Conservation (phyloP, 2,329 filamentous ascomycete species). For the Penicillium olsonii region DNA sequence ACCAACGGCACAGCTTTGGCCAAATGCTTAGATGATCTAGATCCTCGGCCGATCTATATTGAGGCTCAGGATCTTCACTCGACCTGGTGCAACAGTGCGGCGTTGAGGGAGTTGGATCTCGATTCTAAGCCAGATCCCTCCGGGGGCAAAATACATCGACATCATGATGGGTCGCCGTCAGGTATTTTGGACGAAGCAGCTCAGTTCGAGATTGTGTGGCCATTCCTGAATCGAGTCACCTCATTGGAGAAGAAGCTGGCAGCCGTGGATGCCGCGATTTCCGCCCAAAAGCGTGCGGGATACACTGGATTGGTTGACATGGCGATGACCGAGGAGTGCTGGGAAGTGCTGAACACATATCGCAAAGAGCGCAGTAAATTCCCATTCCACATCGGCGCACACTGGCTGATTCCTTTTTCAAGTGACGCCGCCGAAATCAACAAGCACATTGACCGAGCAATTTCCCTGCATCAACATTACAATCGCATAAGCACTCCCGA, state of each 20-base stretch:
- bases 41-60: conserved; percentile 51
- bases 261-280: conserved; percentile 44
- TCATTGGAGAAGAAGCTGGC: conserved; percentile 45
- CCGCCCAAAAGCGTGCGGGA: conserved; percentile 46
- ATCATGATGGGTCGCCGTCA: conserved; percentile 41
- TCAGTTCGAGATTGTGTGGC: conserved; percentile 50
- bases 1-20: conserved; percentile 46
- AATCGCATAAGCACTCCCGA: conserved; percentile 45
- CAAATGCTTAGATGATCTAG: conserved; percentile 49
- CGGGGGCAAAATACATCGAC: conserved; percentile 50
- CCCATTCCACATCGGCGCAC: conserved; percentile 46
- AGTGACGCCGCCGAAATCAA: conserved; percentile 39
- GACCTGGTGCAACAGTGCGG: conserved; percentile 52
- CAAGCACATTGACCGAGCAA: conserved; percentile 49
- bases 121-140: conserved; percentile 43
- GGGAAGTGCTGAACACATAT: conserved; percentile 44
- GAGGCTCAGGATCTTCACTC: conserved; percentile 53
- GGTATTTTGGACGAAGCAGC: conserved; percentile 51
- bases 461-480: conserved; percentile 42
- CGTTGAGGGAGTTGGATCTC: conserved; percentile 47
- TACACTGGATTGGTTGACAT: conserved; percentile 54
- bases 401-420: conserved; percentile 51
- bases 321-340: conserved; percentile 53
- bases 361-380: conserved; percentile 31
- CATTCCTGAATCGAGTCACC: conserved; percentile 45